These are phyloP conservation scores for Trichoderma gamsii DNA, from an alignment of 495 filamentous ascomycete species.

Conservation along the genomic window DNA sequence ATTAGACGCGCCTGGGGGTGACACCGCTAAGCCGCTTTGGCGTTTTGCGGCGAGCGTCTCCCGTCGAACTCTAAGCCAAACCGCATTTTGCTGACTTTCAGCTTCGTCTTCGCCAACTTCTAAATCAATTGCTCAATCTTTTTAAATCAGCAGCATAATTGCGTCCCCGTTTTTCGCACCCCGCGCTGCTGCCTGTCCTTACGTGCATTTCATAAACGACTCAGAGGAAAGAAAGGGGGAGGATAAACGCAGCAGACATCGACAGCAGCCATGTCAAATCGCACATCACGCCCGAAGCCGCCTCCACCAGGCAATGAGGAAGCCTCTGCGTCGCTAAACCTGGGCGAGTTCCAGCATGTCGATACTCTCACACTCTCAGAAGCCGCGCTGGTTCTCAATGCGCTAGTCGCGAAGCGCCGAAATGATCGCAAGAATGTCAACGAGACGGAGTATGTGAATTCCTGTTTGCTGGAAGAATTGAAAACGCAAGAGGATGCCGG, in stretches of 20 bases:
- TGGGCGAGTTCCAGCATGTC: conserved; percentile 87
- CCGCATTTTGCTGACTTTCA: background rate
- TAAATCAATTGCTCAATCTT: background rate
- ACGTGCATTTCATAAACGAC: background rate
- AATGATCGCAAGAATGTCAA: conserved; percentile 57
- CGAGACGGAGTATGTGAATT: conserved; percentile 53
- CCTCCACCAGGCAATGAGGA: conserved; percentile 79
- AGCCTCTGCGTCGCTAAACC: conserved; percentile 68
- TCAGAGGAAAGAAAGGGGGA: background rate
- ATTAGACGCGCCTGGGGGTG: background rate
- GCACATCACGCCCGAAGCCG: conserved; percentile 66
- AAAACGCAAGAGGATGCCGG: background rate
- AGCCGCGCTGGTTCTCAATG: conserved; percentile 84
- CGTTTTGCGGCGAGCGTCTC: background rate
- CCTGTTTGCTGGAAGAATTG: background rate
- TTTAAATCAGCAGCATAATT: background rate
- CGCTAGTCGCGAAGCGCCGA: conserved; percentile 68
- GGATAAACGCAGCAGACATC: background rate
- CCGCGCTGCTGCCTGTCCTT: background rate
- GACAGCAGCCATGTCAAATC: conserved; percentile 16
- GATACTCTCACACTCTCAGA: conserved; percentile 84
- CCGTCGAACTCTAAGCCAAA: background rate
- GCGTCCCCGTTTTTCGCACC: background rate
- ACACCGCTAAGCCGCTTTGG: background rate
- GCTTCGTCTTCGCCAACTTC: background rate